These are phyloP conservation scores for Phytophthora pinifolia DNA, from an alignment of 352 stramenopile species.

Conservation along the genomic window DNA sequence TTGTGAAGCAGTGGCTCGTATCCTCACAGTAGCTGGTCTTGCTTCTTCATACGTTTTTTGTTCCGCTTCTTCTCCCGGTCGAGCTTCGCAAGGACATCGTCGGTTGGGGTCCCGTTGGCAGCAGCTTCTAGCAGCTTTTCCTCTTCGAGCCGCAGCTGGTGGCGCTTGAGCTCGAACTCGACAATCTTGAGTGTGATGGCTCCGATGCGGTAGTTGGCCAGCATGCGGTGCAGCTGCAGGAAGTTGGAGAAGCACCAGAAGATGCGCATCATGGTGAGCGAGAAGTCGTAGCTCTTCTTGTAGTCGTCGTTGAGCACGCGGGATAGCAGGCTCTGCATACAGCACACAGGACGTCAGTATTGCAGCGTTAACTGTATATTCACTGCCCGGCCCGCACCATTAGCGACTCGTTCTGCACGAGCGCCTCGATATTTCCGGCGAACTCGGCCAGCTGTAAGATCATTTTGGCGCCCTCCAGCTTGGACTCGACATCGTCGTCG, in stretches of 20 bases:
- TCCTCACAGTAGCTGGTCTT: constrained; percentile 91
- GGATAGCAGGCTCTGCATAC: constrained; percentile 73
- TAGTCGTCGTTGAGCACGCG: constrained; percentile 95
- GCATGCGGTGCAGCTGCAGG: constrained; percentile 91
- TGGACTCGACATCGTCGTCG: constrained; percentile 87
- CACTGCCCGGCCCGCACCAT: constrained; percentile 59
- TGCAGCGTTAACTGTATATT: neutral
- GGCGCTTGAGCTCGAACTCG: constrained; percentile 93
- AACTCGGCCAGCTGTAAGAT: constrained; percentile 91
- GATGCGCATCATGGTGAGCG: constrained; percentile 93
- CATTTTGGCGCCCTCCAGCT: constrained; percentile 87
- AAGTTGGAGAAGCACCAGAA: constrained; percentile 97
- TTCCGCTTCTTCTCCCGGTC: constrained; percentile 85
- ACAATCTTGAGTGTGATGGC: constrained; percentile 94
- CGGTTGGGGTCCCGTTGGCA: constrained; percentile 25
- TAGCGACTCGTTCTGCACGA: constrained; percentile 94
- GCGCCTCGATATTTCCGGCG: constrained; percentile 88
- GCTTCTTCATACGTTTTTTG: constrained; percentile 90
- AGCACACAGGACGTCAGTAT: neutral
- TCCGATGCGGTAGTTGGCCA: constrained; percentile 94
- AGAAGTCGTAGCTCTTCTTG: constrained; percentile 94
- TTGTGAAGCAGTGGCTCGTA: too few relatives aligned
- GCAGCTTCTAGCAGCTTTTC: constrained; percentile 52
- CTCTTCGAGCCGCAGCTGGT: constrained; percentile 77
- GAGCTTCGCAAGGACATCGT: constrained; percentile 54